Evolutionary conservation across 768 basidiomycete species (phyloP), one percentile per base, ranked within the genome.

Genomic region (Naganishia friedmannii): DNA sequence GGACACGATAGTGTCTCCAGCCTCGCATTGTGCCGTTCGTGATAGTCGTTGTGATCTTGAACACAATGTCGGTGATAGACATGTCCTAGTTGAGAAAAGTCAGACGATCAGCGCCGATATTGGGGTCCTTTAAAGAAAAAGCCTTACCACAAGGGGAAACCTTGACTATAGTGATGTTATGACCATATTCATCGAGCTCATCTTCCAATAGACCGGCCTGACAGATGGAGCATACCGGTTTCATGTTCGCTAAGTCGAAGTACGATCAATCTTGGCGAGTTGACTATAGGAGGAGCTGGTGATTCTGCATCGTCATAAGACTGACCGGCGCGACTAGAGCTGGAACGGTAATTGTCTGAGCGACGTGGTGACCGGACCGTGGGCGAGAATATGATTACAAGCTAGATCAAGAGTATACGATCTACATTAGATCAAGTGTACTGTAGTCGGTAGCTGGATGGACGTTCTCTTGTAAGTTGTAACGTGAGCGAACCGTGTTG

Each of bases 161-260:
- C 39, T 28, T 63, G 9, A 63, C 39, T 13, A 63, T n/a, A 37
- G 42, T 34, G 1, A 28, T n/a, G 21, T 4, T 19, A 8, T 45
- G n/a, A 1, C 60, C 60, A 37, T 63, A 63, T 19, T 63, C 39
- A 42, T 63, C 60, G 23, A 45, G n/a, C 1, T 63, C 60, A 13
- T 63, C 60, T 26, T 45, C 60, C 23, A 63, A 21, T 9, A 63
- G 26, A 26, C 23, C 39, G 0, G 39, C 46, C 8, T 46, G 42
- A 19, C 60, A 63, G 60, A 63, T 63, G 34, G 60, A 63, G 60
- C 60, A 63, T 39, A 63, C 39, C 3, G 60, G 60, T 34, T 45
- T 63, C 60, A 63, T 63, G 32, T 5, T 58, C 19, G 12, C 57
- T 4, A 23, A 10, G 29, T 21, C 39, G 17, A 21, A 21, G 6